Base-by-base conservation (phyloP, 1,139 yeast species). In the Yamadazyma jaroonii region DNA sequence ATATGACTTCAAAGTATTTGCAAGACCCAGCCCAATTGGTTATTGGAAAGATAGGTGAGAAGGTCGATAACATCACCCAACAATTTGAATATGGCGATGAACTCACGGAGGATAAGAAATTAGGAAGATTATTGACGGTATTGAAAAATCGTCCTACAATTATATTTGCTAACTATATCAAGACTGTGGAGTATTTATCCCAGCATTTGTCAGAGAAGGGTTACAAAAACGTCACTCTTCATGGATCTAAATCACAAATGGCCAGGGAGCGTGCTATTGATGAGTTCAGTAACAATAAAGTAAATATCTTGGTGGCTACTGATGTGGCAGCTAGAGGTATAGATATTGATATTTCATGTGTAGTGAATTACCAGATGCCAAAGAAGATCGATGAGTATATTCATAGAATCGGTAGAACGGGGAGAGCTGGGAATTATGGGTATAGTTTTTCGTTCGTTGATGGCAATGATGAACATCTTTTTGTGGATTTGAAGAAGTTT, bases 321-420 rank as follows among this genome's bases (percentile, higher is more conserved):
- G 97, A 92, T 54, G 90, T 92, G 37, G 97, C 97, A 2, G 96
- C 97, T 4, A 79, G 98, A 66, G 98, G 98, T 61, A 81, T 92
- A 43, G 97, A 92, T 61, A 81, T 92, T 12, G 77, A 86, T 50
- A 95, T 92, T 8, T 77, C 94, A 0, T 60, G 90, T 31, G 97
- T 92, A 6, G 62, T 90, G 11, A 92, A 92, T 58, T 89, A 74
- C 54, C 96, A 90, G 52, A 84, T 90, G 94, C 67, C 89, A 10
- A 75, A 72, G 42, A 70, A 72, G 31, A 77, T 88, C 35, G 96
- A 89, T 44, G 90, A 85, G 44, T 92, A 89, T 52, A 79, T 92
- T 23, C 98, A 92, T 59, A 73, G 97, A 54, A 85, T 92, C 38
- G 98, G 98, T 36, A 80, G 98, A 61, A 92, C 98, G 1, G 98